Percentiles rank a stretch among this genome's conserved stretches.
phyloP scores from a whole-genome alignment of 768 basidiomycete species.

The Boletus coccyginus region DNA sequence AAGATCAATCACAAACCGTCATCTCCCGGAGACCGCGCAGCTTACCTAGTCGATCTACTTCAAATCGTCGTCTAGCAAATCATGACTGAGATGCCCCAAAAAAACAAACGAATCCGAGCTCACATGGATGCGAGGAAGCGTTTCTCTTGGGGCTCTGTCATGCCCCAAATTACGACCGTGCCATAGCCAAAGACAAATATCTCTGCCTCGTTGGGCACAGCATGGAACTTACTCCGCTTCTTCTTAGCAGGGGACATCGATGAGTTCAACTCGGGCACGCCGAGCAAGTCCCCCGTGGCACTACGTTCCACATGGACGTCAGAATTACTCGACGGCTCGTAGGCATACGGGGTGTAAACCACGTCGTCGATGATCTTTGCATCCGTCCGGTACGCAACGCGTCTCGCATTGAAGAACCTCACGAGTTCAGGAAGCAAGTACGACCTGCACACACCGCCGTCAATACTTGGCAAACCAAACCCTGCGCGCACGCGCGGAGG shows the following conservation, averaged over 20 bases:
- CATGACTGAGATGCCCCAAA: background rate
- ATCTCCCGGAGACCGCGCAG: conserved; percentile 1
- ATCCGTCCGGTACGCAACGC: conserved; percentile 79
- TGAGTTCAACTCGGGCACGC: conserved; percentile 61
- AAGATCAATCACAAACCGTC: conserved; percentile 1
- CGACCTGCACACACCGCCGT: conserved; percentile 48
- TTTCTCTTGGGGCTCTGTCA: conserved; percentile 91
- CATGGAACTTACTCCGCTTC: conserved; percentile 66
- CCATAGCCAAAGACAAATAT: conserved; percentile 94
- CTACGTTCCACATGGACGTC: conserved; percentile 31
- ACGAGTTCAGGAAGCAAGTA: conserved; percentile 86
- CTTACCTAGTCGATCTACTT: conserved; percentile 81
- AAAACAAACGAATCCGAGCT: too few species aligned
- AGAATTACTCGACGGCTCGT: conserved; percentile 49
- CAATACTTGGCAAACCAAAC: background rate
- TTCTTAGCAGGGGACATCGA: conserved; percentile 33
- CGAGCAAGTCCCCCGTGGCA: conserved; percentile 68
- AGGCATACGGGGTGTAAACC: conserved; percentile 90
- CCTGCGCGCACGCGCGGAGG: background rate
- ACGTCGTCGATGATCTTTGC: conserved; percentile 90
- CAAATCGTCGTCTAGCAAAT: conserved; percentile 79
- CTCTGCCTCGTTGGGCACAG: conserved; percentile 70
- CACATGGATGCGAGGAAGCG: conserved; percentile 89
- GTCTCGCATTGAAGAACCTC: conserved; percentile 86
- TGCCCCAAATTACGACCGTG: conserved; percentile 96